Conservation (phyloP, 148 eudicot species). For the Rhododendron kiyosumense region DNA sequence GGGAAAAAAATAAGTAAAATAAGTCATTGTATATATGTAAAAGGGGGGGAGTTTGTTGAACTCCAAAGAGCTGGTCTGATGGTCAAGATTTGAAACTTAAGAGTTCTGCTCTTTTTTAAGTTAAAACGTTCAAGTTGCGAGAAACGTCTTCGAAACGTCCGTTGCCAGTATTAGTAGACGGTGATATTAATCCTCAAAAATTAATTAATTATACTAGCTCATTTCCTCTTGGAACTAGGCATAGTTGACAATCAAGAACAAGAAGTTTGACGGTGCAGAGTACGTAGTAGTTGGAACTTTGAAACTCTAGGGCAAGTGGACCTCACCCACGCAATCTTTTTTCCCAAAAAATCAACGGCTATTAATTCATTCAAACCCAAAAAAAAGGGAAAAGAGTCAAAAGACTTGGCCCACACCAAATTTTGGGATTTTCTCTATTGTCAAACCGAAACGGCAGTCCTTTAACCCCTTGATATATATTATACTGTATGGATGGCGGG, state of each 20-base stretch:
- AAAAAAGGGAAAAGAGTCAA: background rate
- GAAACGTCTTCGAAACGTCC: background rate
- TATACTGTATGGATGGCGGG: background rate
- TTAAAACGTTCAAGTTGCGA: background rate
- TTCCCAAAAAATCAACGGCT: background rate
- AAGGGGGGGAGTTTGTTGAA: background rate
- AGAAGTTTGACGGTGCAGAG: background rate
- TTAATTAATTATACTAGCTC: background rate
- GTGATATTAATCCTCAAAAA: background rate
- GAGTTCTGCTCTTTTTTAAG: too few relatives aligned
- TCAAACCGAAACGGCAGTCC: background rate
- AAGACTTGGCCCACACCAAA: background rate
- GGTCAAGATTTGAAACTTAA: background rate
- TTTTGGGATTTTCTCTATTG: background rate
- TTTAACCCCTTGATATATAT: background rate
- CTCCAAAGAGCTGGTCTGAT: background rate
- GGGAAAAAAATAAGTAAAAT: too few relatives aligned
- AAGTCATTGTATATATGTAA: too few relatives aligned
- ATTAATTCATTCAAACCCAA: background rate
- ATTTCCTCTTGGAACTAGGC: background rate
- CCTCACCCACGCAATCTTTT: background rate
- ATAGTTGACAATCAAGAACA: background rate
- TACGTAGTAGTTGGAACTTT: background rate
- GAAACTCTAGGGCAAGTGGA: background rate
- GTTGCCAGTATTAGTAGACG: background rate